Percentiles rank a stretch among this genome's conserved stretches.
Evolutionary conservation across 352 stramenopile genomes (phyloP).

Genomic region (Pythium aphanidermatum): DNA sequence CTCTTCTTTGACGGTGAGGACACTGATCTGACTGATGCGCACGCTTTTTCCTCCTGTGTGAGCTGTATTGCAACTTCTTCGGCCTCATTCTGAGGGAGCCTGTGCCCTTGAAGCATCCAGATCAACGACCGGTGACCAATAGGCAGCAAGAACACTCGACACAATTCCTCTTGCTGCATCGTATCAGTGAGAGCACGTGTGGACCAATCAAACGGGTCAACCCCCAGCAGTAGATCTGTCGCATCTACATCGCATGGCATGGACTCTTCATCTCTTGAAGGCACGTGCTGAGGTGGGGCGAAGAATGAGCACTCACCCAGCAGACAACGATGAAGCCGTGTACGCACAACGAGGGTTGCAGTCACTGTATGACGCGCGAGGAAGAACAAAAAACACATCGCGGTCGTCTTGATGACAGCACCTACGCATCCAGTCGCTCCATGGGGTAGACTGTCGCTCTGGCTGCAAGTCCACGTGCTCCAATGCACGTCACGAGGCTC

Average conservation of each 20-base stretch:
- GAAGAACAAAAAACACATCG: slow-evolving; percentile 35
- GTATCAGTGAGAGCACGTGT: background rate
- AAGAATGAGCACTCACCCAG: slow-evolving; percentile 23
- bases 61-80: slow-evolving; percentile 24
- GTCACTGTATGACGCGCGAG: slow-evolving; percentile 28
- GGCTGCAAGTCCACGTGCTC: slow-evolving; percentile 5
- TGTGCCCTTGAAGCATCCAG: slow-evolving; percentile 25
- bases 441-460: background rate
- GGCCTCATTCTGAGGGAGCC: slow-evolving; percentile 41
- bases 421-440: background rate
- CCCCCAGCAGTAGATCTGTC: slow-evolving; percentile 29
- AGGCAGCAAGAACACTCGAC: slow-evolving; percentile 29
- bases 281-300: background rate
- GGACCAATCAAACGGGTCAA: slow-evolving; percentile 65
- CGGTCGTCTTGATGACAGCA: slow-evolving; percentile 1
- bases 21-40: too few relatives aligned
- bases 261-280: background rate
- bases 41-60: background rate
- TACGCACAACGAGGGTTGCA: slow-evolving; percentile 29
- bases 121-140: slow-evolving; percentile 31
- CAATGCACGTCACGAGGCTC: background rate
- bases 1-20: too few relatives aligned
- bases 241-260: slow-evolving; percentile 20
- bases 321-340: slow-evolving; percentile 33
- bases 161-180: slow-evolving; percentile 17